Conservation (phyloP, 805 yeast genomes). For the Pichia rugopelliculosa region DNA sequence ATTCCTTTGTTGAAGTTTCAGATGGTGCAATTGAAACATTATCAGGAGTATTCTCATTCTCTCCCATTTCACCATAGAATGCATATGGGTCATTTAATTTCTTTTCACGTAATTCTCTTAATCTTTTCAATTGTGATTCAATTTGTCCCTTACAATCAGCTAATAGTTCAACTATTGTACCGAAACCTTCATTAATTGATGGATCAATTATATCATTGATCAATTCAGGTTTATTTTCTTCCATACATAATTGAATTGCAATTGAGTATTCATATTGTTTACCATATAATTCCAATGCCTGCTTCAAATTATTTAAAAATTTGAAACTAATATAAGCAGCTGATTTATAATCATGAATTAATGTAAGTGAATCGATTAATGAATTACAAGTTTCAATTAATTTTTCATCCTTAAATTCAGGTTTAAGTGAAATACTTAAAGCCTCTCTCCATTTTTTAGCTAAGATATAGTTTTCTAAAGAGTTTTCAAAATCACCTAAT, state of each 20-base stretch:
- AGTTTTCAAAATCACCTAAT: conserved; percentile 47
- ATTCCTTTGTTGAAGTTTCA: conserved; percentile 85
- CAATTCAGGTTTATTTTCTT: conserved; percentile 36
- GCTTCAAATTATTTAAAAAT: conserved; percentile 52
- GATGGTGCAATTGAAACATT: conserved; percentile 93
- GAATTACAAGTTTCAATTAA: conserved; percentile 45
- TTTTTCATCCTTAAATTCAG: conserved; percentile 32
- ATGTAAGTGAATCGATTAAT: conserved; percentile 52
- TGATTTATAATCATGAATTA: conserved; percentile 64
- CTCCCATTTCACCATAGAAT: conserved; percentile 64
- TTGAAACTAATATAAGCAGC: conserved; percentile 72
- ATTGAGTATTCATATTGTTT: conserved; percentile 67
- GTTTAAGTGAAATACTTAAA: conserved; percentile 44
- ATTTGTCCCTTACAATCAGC: conserved; percentile 92
- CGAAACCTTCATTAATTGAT: conserved; percentile 81
- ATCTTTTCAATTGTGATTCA: conserved; percentile 71
- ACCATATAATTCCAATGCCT: conserved; percentile 62
- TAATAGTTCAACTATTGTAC: conserved; percentile 73
- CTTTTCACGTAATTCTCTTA: conserved; percentile 78
- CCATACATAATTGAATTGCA: conserved; percentile 61
- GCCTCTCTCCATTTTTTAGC: conserved; percentile 88
- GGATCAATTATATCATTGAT: conserved; percentile 59
- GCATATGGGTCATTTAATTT: conserved; percentile 80
- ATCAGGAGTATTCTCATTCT: conserved; percentile 72
- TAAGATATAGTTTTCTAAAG: conserved; percentile 60